Evolutionary conservation across 1,284 basidiomycete genomes (phyloP).

Genomic region (Vanrija pseudolonga): DNA sequence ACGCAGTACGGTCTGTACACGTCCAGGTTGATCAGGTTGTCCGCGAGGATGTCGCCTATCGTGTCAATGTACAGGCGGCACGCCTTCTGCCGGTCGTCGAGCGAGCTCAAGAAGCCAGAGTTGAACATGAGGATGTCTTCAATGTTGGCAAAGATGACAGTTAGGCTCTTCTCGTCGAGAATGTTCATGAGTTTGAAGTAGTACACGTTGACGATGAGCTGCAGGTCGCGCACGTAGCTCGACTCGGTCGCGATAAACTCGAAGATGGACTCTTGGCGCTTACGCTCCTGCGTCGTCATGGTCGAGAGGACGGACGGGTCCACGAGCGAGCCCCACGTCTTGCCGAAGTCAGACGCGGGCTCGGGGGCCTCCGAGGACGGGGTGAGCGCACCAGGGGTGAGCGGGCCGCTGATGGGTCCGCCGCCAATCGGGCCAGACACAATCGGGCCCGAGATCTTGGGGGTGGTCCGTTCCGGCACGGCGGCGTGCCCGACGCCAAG

Average conservation of each 20-base stretch:
- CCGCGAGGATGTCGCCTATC: conserved; percentile 78
- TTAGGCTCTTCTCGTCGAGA: conserved; percentile 72
- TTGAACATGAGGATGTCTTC: conserved; percentile 85
- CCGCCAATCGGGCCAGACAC: conserved; percentile 5
- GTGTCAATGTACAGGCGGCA: conserved; percentile 83
- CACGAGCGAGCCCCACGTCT: conserved; percentile 89
- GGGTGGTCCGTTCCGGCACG: background rate
- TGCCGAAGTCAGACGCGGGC: conserved; percentile 23
- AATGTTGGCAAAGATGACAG: conserved; percentile 85
- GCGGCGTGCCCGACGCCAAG: background rate
- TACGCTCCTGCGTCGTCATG: conserved; percentile 70
- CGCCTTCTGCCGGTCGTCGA: conserved; percentile 86
- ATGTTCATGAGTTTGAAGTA: conserved; percentile 71
- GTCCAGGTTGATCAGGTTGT: conserved; percentile 69
- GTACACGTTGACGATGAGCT: conserved; percentile 79
- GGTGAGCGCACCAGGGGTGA: background rate
- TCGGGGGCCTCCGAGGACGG: background rate
- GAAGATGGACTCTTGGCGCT: conserved; percentile 83
- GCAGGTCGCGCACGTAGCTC: conserved; percentile 82
- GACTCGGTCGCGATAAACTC: conserved; percentile 85
- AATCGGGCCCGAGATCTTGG: conserved; percentile 1
- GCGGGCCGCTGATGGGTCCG: background rate
- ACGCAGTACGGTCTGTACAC: conserved; percentile 87
- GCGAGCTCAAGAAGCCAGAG: conserved; percentile 76
- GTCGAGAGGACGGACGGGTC: conserved; percentile 74